These are phyloP conservation scores for Raffaelea deltoideospora DNA, from an alignment of 2,329 filamentous ascomycete species.

Conservation along the genomic window DNA sequence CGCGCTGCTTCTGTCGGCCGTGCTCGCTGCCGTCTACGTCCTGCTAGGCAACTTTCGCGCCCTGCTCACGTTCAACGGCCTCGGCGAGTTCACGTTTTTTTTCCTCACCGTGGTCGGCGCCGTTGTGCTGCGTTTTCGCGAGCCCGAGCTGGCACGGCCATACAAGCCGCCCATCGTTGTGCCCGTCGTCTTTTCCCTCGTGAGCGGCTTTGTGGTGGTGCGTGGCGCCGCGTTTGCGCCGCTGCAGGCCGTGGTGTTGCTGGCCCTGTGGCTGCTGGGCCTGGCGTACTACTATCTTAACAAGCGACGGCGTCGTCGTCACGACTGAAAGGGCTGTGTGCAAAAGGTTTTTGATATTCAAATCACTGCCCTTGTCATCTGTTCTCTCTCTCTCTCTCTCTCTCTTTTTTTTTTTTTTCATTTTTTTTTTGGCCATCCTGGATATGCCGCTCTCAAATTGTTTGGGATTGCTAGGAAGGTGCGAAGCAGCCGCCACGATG, in stretches of 20 bases:
- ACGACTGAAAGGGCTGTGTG: too few species aligned
- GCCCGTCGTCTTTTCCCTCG: constrained; percentile 36
- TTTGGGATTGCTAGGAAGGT: too few species aligned
- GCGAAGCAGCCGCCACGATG: too few species aligned
- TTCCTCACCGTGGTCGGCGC: constrained; percentile 46
- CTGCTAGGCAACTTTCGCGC: constrained; percentile 44
- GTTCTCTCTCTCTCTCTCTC: too few species aligned
- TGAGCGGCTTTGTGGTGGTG: constrained; percentile 44
- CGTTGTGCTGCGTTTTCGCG: constrained; percentile 38
- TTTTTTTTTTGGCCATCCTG: too few species aligned
- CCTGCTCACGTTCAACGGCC: constrained; percentile 43
- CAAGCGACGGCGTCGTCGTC: too few species aligned
- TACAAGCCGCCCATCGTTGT: constrained; percentile 38
- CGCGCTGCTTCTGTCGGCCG: constrained; percentile 32
- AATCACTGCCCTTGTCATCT: too few species aligned
- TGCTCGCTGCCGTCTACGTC: constrained; percentile 41
- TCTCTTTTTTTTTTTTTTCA: too few species aligned
- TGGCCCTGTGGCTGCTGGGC: constrained; percentile 34
- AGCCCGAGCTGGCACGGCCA: constrained; percentile 37
- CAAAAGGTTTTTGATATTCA: too few species aligned
- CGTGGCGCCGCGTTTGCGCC: constrained; percentile 45
- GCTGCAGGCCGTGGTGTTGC: constrained; percentile 33
- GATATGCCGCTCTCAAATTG: too few species aligned
- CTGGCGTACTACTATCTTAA: constrained; percentile 22
- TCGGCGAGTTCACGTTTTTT: constrained; percentile 49